A percentile compares a stretch with the other conserved stretches of the same genome.
These are phyloP conservation scores for Mycogone perniciosa DNA, from an alignment of 2,329 filamentous ascomycete species.

Conservation along the genomic window DNA sequence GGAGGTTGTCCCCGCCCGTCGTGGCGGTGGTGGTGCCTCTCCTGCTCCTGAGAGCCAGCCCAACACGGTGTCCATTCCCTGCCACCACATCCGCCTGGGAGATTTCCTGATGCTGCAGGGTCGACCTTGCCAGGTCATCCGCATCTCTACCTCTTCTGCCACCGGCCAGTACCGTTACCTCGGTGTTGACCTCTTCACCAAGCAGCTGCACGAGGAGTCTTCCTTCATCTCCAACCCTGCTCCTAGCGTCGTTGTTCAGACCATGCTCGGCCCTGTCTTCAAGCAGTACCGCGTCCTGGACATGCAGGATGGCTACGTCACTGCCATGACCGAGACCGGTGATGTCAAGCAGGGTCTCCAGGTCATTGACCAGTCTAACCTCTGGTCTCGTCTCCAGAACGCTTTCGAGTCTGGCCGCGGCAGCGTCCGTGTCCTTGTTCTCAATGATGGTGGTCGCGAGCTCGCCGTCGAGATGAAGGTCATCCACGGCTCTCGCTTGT, in stretches of 20 bases:
- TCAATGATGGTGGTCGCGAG: constrained; percentile 88
- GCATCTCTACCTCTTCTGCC: constrained; percentile 95
- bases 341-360: constrained; percentile 95
- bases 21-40: constrained; percentile 12
- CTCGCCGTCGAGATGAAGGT: constrained; percentile 99
- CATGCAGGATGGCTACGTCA: constrained; percentile 78
- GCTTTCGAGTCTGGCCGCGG: constrained; percentile 90
- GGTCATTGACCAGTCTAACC: constrained; percentile 90
- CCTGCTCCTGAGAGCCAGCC: constrained; percentile 37
- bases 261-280: constrained; percentile 98
- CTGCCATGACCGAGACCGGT: constrained; percentile 97
- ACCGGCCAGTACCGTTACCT: constrained; percentile 99
- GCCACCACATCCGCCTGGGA: constrained; percentile 98
- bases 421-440: constrained; percentile 89
- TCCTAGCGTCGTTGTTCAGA: constrained; percentile 95
- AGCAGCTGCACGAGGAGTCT: constrained; percentile 98
- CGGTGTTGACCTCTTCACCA: constrained; percentile 99
- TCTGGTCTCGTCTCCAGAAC: constrained; percentile 72
- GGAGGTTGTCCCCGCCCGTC: constrained; percentile 13
- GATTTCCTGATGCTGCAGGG: constrained; percentile 98
- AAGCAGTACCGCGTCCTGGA: constrained; percentile 99
- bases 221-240: constrained; percentile 96
- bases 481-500: constrained; percentile 72
- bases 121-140: constrained; percentile 99
- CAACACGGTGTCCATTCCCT: constrained; percentile 95